Conservation (phyloP, 345 rosid species). For the Pistacia integerrima region DNA sequence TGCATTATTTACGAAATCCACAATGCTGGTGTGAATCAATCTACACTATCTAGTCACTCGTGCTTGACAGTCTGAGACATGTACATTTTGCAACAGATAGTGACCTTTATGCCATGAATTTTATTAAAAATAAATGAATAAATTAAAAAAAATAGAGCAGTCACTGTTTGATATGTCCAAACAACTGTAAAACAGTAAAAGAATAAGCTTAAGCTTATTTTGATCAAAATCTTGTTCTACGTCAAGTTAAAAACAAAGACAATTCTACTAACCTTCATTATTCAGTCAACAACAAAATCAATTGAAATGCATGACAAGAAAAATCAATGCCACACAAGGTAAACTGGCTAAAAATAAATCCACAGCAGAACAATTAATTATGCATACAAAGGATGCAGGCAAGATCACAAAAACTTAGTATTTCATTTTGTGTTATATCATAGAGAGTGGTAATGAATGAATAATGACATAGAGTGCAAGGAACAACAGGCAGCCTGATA, state of each 20-base stretch:
- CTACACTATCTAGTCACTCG: neutral
- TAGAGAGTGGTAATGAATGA: no score
- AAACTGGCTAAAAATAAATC: neutral
- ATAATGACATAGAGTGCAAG: no score
- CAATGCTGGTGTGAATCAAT: neutral
- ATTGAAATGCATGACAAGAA: neutral
- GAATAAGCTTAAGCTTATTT: neutral
- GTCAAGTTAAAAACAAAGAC: neutral
- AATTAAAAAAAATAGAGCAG: neutral
- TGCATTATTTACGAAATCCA: neutral
- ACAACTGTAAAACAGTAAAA: conserved; percentile 4
- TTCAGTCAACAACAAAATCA: neutral
- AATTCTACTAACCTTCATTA: neutral
- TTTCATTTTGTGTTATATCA: no score
- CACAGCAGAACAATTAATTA: no score
- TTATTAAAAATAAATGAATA: no score
- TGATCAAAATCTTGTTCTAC: neutral
- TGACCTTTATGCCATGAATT: neutral
- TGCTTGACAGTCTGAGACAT: neutral
- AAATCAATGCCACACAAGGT: neutral
- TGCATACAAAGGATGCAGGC: no score
- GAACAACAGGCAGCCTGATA: no score
- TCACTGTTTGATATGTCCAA: neutral
- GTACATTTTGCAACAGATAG: neutral
- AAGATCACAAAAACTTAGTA: no score